Evolutionary conservation across 2,329 filamentous ascomycete genomes (phyloP), one percentile per base, ranked within the genome.

Genomic region (Ceratocystis alfenasii): DNA sequence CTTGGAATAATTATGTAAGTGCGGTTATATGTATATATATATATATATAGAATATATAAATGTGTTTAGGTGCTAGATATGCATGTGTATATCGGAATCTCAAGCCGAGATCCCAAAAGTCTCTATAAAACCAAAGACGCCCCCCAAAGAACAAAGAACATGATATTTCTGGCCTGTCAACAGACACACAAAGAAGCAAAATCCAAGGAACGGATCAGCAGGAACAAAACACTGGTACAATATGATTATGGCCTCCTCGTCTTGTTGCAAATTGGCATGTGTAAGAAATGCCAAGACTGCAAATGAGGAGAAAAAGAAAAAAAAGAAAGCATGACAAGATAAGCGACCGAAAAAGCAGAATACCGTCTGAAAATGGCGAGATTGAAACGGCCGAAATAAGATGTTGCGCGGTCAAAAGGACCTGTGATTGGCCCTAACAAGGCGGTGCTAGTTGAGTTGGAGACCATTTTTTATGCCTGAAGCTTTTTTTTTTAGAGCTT

Each of bases 331-430:
- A 53, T 22, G 55, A 48, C 45, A 64, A 46, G 53, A 57, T 20
- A 57, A 17, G 45, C 50, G 41, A 63, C 44, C 12, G 33, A 57
- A 17, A 63, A 46, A 44, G 45, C 30, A 59, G 57, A 61, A 66
- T 4, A 12, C 10, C 48, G 45, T n/a, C 44, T 36, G 17, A 46
- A 41, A 28, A 17, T 62, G 59, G 20, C 5, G 10, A 36, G 20
- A 62, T 20, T 33, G 33, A 62, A 20, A 36, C 33, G 59, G 20
- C 20, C n/a, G 33, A 36, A 62, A 45, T 41, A n/a, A 62, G 33
- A 62, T 20, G 5, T 8, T 63, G 36, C 22, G 22, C 15, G 41
- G 36, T 28, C 7, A 22, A 20, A 7, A 50, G 44, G 20, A 17
- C 28, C 53, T n/a, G 12, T 57, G 53, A 57, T 57, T 57, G 53